Evolutionary conservation across 2,329 filamentous ascomycete genomes (phyloP).

Genomic region (Pezicula radicicola): DNA sequence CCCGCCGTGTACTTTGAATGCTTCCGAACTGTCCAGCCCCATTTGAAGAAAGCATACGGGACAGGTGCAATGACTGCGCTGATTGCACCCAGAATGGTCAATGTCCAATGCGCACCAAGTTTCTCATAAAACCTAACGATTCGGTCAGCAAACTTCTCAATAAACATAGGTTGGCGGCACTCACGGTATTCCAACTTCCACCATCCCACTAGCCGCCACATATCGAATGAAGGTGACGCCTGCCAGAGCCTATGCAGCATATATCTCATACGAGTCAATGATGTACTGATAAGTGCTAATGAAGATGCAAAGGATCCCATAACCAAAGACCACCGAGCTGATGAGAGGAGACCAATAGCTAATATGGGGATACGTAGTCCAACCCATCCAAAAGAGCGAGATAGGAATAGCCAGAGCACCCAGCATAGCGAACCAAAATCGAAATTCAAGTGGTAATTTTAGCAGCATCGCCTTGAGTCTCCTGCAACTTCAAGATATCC

Average conservation of each 20-base stretch:
- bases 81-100: slow-evolving; percentile 36
- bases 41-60: slow-evolving; percentile 37
- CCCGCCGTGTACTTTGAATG: not conserved
- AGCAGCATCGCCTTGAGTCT: slow-evolving; percentile 6
- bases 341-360: slow-evolving; percentile 39
- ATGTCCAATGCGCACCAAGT: slow-evolving; percentile 33
- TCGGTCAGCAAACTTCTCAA: not conserved
- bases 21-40: slow-evolving; percentile 17
- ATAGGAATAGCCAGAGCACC: slow-evolving; percentile 35
- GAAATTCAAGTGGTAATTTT: slow-evolving; percentile 30
- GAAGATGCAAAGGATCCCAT: slow-evolving; percentile 38
- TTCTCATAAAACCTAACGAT: slow-evolving; percentile 28
- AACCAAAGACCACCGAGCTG: slow-evolving; percentile 36
- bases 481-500: slow-evolving; percentile 6
- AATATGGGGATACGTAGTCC: slow-evolving; percentile 36
- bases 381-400: slow-evolving; percentile 43
- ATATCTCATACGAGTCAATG: slow-evolving; percentile 33
- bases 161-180: not conserved
- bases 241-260: slow-evolving; percentile 33
- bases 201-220: slow-evolving; percentile 33
- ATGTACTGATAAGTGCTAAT: slow-evolving; percentile 41
- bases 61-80: slow-evolving; percentile 35
- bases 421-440: slow-evolving; percentile 39
- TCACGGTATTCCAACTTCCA: slow-evolving; percentile 21
- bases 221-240: slow-evolving; percentile 37